Evolutionary conservation across 257 asterid genomes (phyloP), one percentile per base, ranked within the genome.

Genomic region (Nicotiana obtusifolia): DNA sequence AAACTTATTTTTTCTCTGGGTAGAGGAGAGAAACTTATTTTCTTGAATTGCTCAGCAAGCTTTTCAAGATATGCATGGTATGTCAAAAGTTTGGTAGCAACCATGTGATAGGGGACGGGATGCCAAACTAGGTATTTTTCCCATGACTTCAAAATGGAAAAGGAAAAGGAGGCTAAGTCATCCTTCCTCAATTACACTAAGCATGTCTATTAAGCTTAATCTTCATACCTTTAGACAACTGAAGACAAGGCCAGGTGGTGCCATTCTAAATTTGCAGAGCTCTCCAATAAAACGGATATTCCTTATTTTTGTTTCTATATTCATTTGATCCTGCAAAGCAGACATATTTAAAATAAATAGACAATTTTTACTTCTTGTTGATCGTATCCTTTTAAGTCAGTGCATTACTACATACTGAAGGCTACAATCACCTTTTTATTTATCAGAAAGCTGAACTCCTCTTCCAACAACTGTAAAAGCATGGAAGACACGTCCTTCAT

Each of bases 221-320:
- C 67, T 77, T 44, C 82, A 77, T 91, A 96, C 99, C 98, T 94
- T 96, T 81, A 96, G 89, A 88, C 97, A 94, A 86, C 93, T 94
- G 89, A 94, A 93, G 84, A 92, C 94, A 77, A 96, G 88, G 88
- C 98, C 93, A 81, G 97, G 82, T 30, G 98, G 90, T 31, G 99
- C 98, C 82, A 96, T 89, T 90, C 91, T 92, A 71, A 96, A 96
- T 91, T 96, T 96, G 97, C 98, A 93, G 84, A 96, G 98, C 87
- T 96, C 99, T 83, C 99, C 99, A 84, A 96, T 91, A 86, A 96
- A 96, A 52, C 99, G 90, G 61, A 96, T 96, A 83, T 96, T 96
- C 90, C 97, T 88, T 85, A 96, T 96, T 86, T 96, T 96, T 66
- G 98, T 93, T 87, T 96, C 99, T 44, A 96, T 96, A 87, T 96